Evolutionary conservation across 108 stramenopile species (phyloP).

Genomic region (Nannochloropsis salina): DNA sequence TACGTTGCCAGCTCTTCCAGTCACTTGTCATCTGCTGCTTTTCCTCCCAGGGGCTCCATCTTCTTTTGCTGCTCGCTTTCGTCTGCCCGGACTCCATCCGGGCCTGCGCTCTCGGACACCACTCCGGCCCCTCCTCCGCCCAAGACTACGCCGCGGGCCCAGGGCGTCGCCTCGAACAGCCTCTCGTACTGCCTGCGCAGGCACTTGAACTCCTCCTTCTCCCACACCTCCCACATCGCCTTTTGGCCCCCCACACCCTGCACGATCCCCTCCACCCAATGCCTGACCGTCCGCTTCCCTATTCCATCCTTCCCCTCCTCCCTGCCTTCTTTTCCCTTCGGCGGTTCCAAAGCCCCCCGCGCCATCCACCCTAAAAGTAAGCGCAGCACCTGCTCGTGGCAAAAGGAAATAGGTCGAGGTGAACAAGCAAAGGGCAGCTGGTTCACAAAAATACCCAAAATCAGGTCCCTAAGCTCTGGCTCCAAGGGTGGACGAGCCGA

Average conservation of each 20-base stretch:
- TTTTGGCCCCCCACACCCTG: not conserved
- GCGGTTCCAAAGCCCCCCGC: not conserved
- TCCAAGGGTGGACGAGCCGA: slow-evolving; percentile 7
- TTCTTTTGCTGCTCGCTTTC: not conserved
- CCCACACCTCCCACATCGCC: slow-evolving; percentile 2
- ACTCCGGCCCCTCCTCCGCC: not conserved
- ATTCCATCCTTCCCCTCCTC: not conserved
- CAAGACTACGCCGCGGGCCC: not conserved
- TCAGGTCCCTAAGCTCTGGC: not conserved
- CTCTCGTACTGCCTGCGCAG: not conserved
- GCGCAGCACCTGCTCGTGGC: not conserved
- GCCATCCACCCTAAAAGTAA: slow-evolving; percentile 12
- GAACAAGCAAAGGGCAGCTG: not conserved
- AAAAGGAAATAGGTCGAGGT: not conserved
- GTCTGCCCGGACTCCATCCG: not conserved
- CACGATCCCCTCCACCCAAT: not conserved
- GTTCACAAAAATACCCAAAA: not conserved
- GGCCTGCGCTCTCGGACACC: no score
- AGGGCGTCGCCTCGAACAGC: slow-evolving; percentile 3
- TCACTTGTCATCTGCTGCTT: not conserved
- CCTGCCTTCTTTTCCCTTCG: not conserved
- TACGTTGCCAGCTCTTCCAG: not conserved
- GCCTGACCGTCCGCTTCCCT: not conserved
- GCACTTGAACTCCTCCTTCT: not conserved
- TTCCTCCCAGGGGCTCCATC: not conserved